Evolutionary conservation across 176 grass and related monocot species (phyloP), one percentile per base, ranked within the genome.

Genomic region (Cenchrus americanus): DNA sequence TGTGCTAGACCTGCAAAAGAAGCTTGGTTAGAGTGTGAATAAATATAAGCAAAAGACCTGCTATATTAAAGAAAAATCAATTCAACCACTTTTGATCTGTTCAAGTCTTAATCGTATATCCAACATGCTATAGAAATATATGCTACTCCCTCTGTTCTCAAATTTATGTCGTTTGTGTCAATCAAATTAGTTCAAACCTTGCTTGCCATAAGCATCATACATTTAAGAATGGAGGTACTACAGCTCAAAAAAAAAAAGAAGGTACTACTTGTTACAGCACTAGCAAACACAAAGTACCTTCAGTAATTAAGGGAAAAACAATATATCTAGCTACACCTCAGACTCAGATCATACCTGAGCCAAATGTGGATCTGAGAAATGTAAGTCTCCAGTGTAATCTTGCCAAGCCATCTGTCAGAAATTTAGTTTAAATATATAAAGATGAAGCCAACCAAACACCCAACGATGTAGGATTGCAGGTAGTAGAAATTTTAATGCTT

Each of bases 361-460:
- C 96, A 99, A 69, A 99, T 94, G 63, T 99, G 96, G 10, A 99
- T 96, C 83, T 96, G 96, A 62, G 96, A 95, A 81, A 99, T 96
- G 55, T 99, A 99, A 0, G 96, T 99, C 83, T 99, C 96, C 66
- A 99, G 70, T 14, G 96, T 99, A 64, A 99, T 85, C 87, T 99
- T 96, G 66, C 96, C 96, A 87, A 99, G 91, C 96, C 96, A 99
- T 44, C 96, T 98, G 83, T 81, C 23, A 75, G 62, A 85, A 75
- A 76, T 50, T 73, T 22, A 69, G 77, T 71, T 71, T 64, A 59
- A 41, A n/a, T 37, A 24, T 7, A 83, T 30, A 83, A 69, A 5
- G 11, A 74, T 44, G 32, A 1, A 46, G 32, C 54, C 53, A 81
- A 24, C 2, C 3, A 72, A 65, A 66, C n/a, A 18, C 17, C 18